Conservation (phyloP, 257 asterid genomes). For the Coffea eugenioides region DNA sequence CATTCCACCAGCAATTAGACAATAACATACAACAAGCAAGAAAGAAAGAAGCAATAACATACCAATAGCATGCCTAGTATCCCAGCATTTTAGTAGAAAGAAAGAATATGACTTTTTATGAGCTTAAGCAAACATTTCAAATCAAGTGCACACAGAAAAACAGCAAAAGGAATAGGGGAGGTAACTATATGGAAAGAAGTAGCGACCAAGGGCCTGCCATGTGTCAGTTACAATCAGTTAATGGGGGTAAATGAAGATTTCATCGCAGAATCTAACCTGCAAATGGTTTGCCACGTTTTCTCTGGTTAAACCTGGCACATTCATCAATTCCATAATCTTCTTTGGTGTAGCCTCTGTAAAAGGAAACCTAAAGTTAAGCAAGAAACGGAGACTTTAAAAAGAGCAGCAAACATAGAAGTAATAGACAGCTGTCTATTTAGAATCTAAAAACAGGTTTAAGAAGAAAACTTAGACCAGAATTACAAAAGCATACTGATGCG, state of each 20-base stretch:
- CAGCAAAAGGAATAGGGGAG: background rate
- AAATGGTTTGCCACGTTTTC: constrained; percentile 93
- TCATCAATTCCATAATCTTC: constrained; percentile 82
- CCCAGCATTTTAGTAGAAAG: background rate
- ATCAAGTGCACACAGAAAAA: background rate
- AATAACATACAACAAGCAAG: no score
- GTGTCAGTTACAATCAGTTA: no score
- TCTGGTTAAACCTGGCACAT: constrained; percentile 83
- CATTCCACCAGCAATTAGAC: background rate
- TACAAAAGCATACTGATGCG: background rate
- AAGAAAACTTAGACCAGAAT: background rate
- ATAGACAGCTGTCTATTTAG: background rate
- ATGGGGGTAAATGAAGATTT: background rate
- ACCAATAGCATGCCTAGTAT: background rate
- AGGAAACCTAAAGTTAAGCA: constrained; percentile 22
- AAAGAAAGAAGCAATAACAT: no score
- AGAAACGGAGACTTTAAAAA: background rate
- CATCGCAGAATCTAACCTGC: constrained; percentile 49
- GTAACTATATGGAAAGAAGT: background rate
- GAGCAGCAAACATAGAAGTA: constrained; percentile 2
- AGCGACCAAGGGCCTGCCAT: no score
- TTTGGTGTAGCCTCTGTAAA: constrained; percentile 85
- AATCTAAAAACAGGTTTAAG: background rate
- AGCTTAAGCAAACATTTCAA: background rate
- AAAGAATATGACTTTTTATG: background rate